Evolutionary conservation across 257 asterid genomes (phyloP), one percentile per base, ranked within the genome.

Genomic region (Nicotiana obtusifolia): DNA sequence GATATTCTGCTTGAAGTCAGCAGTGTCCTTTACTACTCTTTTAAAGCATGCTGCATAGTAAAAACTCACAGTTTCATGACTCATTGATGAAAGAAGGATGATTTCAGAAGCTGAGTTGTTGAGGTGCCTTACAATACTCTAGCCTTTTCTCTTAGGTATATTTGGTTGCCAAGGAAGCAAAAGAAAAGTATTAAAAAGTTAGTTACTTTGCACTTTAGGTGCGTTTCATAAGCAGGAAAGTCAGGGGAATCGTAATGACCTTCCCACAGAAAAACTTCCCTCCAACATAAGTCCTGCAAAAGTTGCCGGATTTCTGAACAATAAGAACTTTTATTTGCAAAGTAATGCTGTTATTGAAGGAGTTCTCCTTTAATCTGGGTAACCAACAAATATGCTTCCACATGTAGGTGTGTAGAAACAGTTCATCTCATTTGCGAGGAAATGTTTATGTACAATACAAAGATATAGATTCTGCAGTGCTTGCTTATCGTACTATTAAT

Each of bases 361-460:
- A 64, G 52, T 64, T 26, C 13, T 64, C 86, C 61, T 86, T 82
- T 66, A 65, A 41, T 61, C 82, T 81, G 65, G 82, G 19, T 80
- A 66, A 68, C 56, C 84, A 75, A 75, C 77, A 54, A 84, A 75
- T 61, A 20, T 66, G 67, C 67, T 4, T 78, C 73, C 44, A 82
- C 75, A 75, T 64, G 78, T 92, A 95, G 99, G 99, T 92, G 65
- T 95, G 97, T 91, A 91, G 92, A 88, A 95, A 95, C 86, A 93
- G 92, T 88, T 91, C 97, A 79, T 83, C 89, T 84, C 98, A 95
- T 91, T 86, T 95, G 88, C 97, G 97, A 47, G 99, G 99, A 82
- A 95, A 95, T 64, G 94, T 93, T 61, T 95, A 94, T 82, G 97
- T 95, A 81, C 98, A 95, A 85, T 95, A 88, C 83, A 89, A 86